Evolutionary conservation across 2,329 filamentous ascomycete genomes (phyloP).

Genomic region (Apiospora aurea): DNA sequence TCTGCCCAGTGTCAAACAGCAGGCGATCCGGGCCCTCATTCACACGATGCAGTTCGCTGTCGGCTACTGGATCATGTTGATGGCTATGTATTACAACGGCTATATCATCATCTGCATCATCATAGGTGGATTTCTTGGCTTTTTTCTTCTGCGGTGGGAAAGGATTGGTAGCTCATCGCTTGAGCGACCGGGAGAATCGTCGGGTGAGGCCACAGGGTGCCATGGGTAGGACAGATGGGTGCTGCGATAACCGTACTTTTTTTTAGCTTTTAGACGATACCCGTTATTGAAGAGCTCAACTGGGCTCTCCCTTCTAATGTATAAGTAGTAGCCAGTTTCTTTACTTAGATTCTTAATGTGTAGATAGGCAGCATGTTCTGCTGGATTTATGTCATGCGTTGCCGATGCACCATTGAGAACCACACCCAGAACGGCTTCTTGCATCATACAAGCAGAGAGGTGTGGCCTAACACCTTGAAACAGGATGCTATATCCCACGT

Average conservation of each 20-base stretch:
- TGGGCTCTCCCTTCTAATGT: no score
- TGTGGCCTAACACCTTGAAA: constrained; percentile 36
- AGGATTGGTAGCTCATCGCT: constrained; percentile 40
- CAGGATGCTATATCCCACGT: constrained; percentile 38
- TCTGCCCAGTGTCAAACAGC: constrained; percentile 69
- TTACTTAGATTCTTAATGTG: no score
- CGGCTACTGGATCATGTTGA: constrained; percentile 81
- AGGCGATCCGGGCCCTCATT: constrained; percentile 69
- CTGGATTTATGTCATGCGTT: neutral
- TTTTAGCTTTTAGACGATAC: neutral
- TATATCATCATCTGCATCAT: constrained; percentile 86
- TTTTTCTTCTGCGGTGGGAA: constrained; percentile 79
- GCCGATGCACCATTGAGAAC: no score
- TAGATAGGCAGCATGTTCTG: neutral
- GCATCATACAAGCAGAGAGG: constrained; percentile 36
- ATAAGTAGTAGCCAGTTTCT: no score
- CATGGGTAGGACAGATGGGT: constrained; percentile 29
- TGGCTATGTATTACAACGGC: constrained; percentile 61
- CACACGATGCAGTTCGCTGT: constrained; percentile 77
- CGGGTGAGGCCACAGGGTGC: constrained; percentile 33
- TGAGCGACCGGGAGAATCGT: neutral
- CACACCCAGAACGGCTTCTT: constrained; percentile 30
- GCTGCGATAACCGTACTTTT: neutral
- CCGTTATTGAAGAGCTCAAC: neutral
- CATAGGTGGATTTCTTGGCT: constrained; percentile 75